phyloP scores from a whole-genome alignment of 1,284 basidiomycete species.

The Puccinia sorghi region DNA sequence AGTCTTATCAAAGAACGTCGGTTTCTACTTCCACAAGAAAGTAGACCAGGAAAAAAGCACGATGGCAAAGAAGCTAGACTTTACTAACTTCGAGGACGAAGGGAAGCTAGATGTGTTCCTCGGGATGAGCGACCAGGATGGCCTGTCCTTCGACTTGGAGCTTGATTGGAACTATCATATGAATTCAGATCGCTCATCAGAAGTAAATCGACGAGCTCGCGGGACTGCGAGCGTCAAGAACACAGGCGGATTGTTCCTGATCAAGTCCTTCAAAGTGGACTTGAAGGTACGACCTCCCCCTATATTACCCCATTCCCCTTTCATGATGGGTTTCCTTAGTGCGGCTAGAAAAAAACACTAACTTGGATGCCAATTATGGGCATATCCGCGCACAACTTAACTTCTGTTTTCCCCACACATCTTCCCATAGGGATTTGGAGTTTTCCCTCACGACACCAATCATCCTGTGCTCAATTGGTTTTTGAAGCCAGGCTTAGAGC shows the following conservation, averaged over 20 bases:
- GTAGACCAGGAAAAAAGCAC: slow-evolving; percentile 20
- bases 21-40: slow-evolving; percentile 45
- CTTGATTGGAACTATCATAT: slow-evolving; percentile 23
- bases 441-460: slow-evolving; percentile 36
- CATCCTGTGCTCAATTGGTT: slow-evolving; percentile 47
- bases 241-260: slow-evolving; percentile 16
- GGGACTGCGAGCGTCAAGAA: not conserved
- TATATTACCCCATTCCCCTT: no score
- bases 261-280: slow-evolving; percentile 24
- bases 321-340: not conserved
- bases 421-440: slow-evolving; percentile 22
- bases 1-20: slow-evolving; percentile 34
- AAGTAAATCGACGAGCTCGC: not conserved
- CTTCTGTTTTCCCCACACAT: not conserved
- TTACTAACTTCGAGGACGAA: slow-evolving; percentile 37
- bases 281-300: slow-evolving; percentile 21
- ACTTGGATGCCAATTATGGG: not conserved
- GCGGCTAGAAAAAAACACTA: not conserved
- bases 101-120: slow-evolving; percentile 39
- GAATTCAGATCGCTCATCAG: not conserved
- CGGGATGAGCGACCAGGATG: slow-evolving; percentile 40
- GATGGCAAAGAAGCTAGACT: slow-evolving; percentile 3
- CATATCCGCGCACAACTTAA: not conserved
- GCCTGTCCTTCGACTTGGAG: slow-evolving; percentile 21
- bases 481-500: slow-evolving; percentile 37